Evolutionary conservation across 2,329 filamentous ascomycete species (phyloP).

Genomic region (Calonectria hawksworthii): DNA sequence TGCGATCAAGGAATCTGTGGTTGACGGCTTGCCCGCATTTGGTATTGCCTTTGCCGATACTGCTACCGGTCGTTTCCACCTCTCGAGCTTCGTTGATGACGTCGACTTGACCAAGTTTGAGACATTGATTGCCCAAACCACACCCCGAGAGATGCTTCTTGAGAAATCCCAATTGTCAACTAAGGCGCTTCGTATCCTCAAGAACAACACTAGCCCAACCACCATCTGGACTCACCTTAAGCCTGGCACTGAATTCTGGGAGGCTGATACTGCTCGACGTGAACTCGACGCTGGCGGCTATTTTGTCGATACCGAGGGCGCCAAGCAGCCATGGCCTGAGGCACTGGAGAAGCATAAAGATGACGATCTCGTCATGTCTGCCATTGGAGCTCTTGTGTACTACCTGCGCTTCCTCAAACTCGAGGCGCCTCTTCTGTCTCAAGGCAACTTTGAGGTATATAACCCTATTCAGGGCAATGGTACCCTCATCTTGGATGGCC

Average conservation of each 20-base stretch:
- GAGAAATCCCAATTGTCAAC: constrained; percentile 90
- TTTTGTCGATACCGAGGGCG: constrained; percentile 72
- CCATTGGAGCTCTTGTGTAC: constrained; percentile 88
- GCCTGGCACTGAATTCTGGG: constrained; percentile 90
- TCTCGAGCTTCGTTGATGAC: constrained; percentile 95
- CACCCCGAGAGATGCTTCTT: constrained; percentile 88
- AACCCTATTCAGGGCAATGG: constrained; percentile 92
- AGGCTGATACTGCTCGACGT: constrained; percentile 83
- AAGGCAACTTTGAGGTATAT: constrained; percentile 93
- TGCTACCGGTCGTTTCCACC: constrained; percentile 92
- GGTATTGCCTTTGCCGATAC: constrained; percentile 96
- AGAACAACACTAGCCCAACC: constrained; percentile 93
- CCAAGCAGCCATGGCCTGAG: constrained; percentile 81
- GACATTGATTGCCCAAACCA: constrained; percentile 93
- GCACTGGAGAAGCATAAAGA: constrained; percentile 79
- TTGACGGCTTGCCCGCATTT: constrained; percentile 84
- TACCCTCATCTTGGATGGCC: constrained; percentile 92
- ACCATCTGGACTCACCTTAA: constrained; percentile 98
- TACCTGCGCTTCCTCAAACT: constrained; percentile 91
- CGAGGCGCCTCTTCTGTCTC: constrained; percentile 86
- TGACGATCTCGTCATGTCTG: constrained; percentile 89
- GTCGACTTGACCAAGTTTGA: constrained; percentile 96
- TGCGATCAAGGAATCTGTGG: constrained; percentile 87
- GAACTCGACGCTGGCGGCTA: constrained; percentile 87
- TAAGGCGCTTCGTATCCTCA: constrained; percentile 92